These are phyloP conservation scores for Misopates orontium DNA, from an alignment of 257 asterid species.

Conservation along the genomic window DNA sequence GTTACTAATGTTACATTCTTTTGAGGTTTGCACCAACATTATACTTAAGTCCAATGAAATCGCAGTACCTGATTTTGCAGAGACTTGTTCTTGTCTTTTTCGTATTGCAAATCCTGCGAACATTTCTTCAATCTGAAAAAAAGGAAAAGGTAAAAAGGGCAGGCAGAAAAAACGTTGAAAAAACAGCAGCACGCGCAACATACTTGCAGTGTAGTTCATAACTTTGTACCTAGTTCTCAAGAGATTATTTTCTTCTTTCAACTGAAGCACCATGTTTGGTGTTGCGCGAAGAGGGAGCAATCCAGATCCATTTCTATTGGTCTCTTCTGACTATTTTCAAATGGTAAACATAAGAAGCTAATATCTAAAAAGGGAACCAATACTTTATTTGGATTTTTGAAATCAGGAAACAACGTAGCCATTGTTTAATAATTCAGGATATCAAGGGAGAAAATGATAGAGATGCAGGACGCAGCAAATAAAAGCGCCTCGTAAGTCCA, in stretches of 20 bases:
- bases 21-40: no score
- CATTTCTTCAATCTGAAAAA: conserved; percentile 39
- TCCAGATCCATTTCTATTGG: conserved; percentile 16
- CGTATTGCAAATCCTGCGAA: conserved; percentile 33
- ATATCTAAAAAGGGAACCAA: neutral
- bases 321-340: conserved; percentile 32
- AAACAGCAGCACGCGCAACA: neutral
- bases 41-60: neutral
- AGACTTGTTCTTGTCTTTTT: conserved; percentile 31
- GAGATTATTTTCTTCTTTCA: conserved; percentile 39
- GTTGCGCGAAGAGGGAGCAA: neutral
- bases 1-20: no score
- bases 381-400: neutral
- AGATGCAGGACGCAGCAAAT: no score
- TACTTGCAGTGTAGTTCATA: neutral
- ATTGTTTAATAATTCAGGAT: neutral
- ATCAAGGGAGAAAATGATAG: no score
- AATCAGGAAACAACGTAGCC: neutral
- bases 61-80: conserved; percentile 42
- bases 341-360: neutral
- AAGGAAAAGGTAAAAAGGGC: neutral
- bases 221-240: conserved; percentile 41
- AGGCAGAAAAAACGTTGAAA: neutral
- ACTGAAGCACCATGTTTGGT: conserved; percentile 19
- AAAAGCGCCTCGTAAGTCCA: no score